Percentiles rank a stretch among this genome's conserved stretches.
Conservation (phyloP, 495 filamentous ascomycete species). For the Podospora australis region DNA sequence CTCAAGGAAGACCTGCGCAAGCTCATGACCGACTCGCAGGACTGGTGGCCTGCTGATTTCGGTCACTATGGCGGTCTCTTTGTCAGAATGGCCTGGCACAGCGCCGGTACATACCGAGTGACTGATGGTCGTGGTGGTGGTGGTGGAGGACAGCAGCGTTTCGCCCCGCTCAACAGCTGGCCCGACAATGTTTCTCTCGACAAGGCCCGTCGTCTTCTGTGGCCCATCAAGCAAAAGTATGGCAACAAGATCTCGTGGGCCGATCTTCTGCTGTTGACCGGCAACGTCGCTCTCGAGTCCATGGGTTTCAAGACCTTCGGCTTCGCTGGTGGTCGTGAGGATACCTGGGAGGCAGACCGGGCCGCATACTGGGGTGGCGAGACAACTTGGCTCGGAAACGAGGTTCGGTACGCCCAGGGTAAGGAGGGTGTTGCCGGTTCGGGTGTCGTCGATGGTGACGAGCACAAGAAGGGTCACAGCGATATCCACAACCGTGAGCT, state of each 20-base stretch:
- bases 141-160: conserved; percentile 65
- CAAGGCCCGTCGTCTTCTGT: conserved; percentile 69
- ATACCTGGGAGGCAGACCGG: conserved; percentile 67
- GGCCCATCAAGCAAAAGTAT: conserved; percentile 78
- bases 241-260: conserved; percentile 75
- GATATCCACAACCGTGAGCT: conserved; percentile 55
- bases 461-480: conserved; percentile 38
- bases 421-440: conserved; percentile 33
- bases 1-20: conserved; percentile 62
- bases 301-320: conserved; percentile 70
- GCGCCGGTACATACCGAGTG: conserved; percentile 66
- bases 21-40: conserved; percentile 69
- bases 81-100: conserved; percentile 73
- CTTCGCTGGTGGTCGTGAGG: conserved; percentile 61
- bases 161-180: conserved; percentile 74
- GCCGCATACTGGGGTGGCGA: conserved; percentile 69
- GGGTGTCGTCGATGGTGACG: conserved; percentile 42
- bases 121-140: conserved; percentile 66
- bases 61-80: conserved; percentile 73
- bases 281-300: conserved; percentile 67
- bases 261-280: conserved; percentile 60
- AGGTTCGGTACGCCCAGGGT: conserved; percentile 54
- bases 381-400: conserved; percentile 63
- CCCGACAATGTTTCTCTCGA: conserved; percentile 70
- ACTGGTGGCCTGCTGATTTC: conserved; percentile 72